These are phyloP conservation scores for Fusarium siculi DNA, from an alignment of 2,329 filamentous ascomycete genomes.

Conservation along the genomic window DNA sequence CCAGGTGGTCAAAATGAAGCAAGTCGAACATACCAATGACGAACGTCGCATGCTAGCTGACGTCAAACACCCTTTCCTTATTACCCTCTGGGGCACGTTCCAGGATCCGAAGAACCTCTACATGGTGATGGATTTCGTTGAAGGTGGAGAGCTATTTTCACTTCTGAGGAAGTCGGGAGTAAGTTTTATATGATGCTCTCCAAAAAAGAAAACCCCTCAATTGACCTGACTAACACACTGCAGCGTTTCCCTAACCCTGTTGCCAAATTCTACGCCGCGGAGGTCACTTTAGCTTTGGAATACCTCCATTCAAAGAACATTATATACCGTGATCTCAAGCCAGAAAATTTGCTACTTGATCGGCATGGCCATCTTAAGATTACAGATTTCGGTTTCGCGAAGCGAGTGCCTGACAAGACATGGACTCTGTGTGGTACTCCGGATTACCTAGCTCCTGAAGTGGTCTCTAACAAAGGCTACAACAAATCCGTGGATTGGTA, in stretches of 20 bases:
- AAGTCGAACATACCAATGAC: conserved; percentile 99
- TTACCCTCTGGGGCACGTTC: conserved; percentile 98
- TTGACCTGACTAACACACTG: conserved; percentile 9
- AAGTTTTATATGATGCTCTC: conserved; percentile 48
- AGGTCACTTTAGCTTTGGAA: conserved; percentile 94
- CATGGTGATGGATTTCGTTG: conserved; percentile 99
- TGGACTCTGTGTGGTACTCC: conserved; percentile 99
- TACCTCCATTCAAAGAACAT: conserved; percentile 96
- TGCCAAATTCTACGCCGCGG: conserved; percentile 98
- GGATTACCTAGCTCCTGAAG: conserved; percentile 96
- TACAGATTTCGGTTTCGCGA: conserved; percentile 98
- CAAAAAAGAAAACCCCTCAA: neutral
- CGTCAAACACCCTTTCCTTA: conserved; percentile 97
- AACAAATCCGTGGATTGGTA: conserved; percentile 99
- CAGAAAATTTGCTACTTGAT: conserved; percentile 91
- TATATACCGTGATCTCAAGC: conserved; percentile 97
- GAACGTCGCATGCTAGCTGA: conserved; percentile 95
- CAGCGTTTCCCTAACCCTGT: conserved; percentile 98
- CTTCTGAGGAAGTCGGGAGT: conserved; percentile 92
- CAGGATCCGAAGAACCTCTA: conserved; percentile 95
- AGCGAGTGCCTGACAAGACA: conserved; percentile 97
- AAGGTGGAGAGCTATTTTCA: conserved; percentile 97
- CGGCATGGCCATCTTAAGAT: conserved; percentile 96
- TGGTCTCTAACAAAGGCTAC: conserved; percentile 99
- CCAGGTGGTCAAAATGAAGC: conserved; percentile 99